Evolutionary conservation across 108 stramenopile species (phyloP).

Genomic region (Mediolabrus comicus): DNA sequence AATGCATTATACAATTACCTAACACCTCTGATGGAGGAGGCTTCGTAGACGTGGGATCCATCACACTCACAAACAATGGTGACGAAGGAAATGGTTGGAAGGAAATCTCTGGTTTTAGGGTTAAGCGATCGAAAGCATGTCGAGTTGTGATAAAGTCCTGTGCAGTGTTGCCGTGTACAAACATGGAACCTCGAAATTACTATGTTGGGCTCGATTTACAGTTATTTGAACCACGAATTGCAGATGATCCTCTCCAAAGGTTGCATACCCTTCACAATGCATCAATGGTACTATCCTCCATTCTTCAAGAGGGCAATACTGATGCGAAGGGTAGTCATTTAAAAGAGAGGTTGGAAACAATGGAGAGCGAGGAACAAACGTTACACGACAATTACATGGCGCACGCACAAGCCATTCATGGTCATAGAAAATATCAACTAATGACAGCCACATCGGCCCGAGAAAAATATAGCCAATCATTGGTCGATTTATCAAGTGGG

Average conservation of each 20-base stretch:
- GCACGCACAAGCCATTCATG: conserved; percentile 29
- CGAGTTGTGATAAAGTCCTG: conserved; percentile 32
- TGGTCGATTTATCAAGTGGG: conserved; percentile 9
- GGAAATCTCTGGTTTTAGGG: conserved; percentile 30
- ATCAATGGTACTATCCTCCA: conserved; percentile 13
- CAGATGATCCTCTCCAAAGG: conserved; percentile 52
- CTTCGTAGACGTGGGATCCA: conserved; percentile 52
- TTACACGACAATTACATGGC: conserved; percentile 53
- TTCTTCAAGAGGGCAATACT: conserved; percentile 13
- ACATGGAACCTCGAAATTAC: neutral
- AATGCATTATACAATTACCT: conserved; percentile 53
- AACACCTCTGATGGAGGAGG: conserved; percentile 49
- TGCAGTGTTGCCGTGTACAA: neutral
- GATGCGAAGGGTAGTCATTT: neutral
- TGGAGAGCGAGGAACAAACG: conserved; percentile 33
- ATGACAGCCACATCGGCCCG: neutral
- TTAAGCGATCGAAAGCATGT: conserved; percentile 64
- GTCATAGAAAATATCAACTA: conserved; percentile 32
- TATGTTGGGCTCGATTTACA: conserved; percentile 51
- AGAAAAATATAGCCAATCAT: conserved; percentile 22
- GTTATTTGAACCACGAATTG: conserved; percentile 57
- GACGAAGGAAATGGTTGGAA: conserved; percentile 28
- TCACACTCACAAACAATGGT: conserved; percentile 7
- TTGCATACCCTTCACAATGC: conserved; percentile 65
- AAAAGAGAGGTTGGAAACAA: conserved; percentile 7